Base-by-base conservation (phyloP, 1,139 yeast genomes). In the Lodderomyces elongisporus region DNA sequence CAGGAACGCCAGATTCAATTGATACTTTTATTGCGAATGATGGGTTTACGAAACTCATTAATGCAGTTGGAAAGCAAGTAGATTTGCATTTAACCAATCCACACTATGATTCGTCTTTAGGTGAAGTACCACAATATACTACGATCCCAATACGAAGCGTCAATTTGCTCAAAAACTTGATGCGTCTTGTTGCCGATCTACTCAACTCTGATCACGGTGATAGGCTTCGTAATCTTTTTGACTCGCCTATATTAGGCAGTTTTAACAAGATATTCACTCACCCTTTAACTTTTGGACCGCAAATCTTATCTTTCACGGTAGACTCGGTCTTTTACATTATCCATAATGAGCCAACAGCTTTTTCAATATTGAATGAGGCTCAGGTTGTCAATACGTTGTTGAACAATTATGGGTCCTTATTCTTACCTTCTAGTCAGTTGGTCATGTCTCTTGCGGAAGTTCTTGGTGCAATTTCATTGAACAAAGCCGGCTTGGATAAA, bases 261-360 rank as follows among this genome's bases (percentile, higher is more conserved):
- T 63, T 88, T 43, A 80, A 77, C 41, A 66, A 62, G 36, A 72
- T 89, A 3, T 49, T 89, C 12, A 47, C 56, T n/a, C 64, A 84
- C 47, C 77, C 83, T 1, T 46, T 56, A 1, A 54, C 74, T 0
- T 85, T 88, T 61, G 96, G 96, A 0, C 77, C 79, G 21, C 70
- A 76, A 15, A 60, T 85, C n/a, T 57, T 85, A 14, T 68, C 87
- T 0, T 66, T 75, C 14, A 72, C 87, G 0, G 58, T 89, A 25
- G 84, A 78, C 44, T 74, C 82, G 14, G 70, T 88, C 16, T 74
- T 82, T 30, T 74, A 75, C 22, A 85, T 88, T 43, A 77, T 89
- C 31, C 93, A 89, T 51, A 85, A 84, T 45, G 97, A 89, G 48
- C 96, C 97, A 3, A 87, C 96, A 0, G 87, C 95, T 3, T 88